phyloP scores from a whole-genome alignment of 2,329 filamentous ascomycete species.

The Leptographium lundbergii region DNA sequence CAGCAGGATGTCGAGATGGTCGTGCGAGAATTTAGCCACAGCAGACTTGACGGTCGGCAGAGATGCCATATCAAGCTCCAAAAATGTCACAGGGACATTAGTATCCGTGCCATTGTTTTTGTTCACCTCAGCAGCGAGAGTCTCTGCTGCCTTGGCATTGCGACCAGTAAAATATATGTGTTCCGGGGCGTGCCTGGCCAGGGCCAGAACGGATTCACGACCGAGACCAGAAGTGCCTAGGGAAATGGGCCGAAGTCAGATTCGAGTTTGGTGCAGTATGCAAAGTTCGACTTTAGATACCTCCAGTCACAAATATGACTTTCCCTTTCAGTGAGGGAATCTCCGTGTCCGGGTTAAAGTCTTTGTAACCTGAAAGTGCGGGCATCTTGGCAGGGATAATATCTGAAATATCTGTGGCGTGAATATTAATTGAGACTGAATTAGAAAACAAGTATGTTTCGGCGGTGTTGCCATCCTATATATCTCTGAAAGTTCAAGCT shows the following conservation, averaged over 20 bases:
- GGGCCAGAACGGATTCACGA: conserved; percentile 27
- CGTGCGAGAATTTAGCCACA: conserved; percentile 18
- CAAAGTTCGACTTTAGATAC: conserved; percentile 5
- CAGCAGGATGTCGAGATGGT: conserved; percentile 31
- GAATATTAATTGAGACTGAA: background rate
- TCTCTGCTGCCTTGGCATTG: conserved; percentile 22
- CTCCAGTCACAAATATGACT: conserved; percentile 34
- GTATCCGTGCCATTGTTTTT: conserved; percentile 8
- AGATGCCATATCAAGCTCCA: conserved; percentile 28
- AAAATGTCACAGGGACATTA: conserved; percentile 16
- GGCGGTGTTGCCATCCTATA: background rate
- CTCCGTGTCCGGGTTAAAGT: conserved; percentile 21
- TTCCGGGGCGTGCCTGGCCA: conserved; percentile 24
- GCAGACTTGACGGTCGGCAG: conserved; percentile 24
- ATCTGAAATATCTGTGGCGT: background rate
- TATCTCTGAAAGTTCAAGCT: background rate
- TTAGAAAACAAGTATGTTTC: background rate
- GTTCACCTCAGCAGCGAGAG: conserved; percentile 18
- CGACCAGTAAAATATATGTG: conserved; percentile 21
- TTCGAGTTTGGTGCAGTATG: background rate
- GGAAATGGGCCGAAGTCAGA: background rate
- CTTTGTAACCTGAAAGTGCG: background rate
- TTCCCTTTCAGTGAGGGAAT: conserved; percentile 27
- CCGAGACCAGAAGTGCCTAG: conserved; percentile 32
- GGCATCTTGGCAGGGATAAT: background rate